Percentiles rank a stretch among this genome's conserved stretches.
Conservation (phyloP, 192 early-diverging fungal species). For the Lobulomyces angularis region DNA sequence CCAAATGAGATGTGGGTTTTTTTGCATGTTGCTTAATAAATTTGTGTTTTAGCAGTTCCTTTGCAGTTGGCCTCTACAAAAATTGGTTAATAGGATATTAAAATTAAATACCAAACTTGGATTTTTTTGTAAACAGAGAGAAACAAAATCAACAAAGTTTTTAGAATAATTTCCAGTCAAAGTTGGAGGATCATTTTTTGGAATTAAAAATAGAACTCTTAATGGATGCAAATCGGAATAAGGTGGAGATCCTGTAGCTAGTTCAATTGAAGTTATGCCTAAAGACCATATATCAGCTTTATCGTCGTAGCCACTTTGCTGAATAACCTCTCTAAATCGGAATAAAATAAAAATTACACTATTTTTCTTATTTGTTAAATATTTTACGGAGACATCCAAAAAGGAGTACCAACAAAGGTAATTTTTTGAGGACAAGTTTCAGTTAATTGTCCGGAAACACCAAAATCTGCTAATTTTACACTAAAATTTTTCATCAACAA, state of each 20-base stretch:
- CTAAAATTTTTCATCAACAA: constrained; percentile 60
- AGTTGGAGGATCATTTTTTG: constrained; percentile 74
- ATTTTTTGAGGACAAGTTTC: constrained; percentile 86
- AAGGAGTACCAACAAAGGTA: constrained; percentile 95
- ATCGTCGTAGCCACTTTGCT: constrained; percentile 83
- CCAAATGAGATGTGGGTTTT: constrained; percentile 72
- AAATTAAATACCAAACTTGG: constrained; percentile 42
- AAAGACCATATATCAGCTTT: constrained; percentile 98
- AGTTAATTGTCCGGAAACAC: constrained; percentile 86
- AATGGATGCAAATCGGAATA: constrained; percentile 88
- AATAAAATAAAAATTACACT: not conserved
- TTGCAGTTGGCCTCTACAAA: constrained; percentile 69
- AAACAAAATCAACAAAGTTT: constrained; percentile 81
- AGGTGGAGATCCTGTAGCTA: constrained; percentile 78
- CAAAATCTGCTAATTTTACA: constrained; percentile 96
- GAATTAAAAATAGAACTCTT: constrained; percentile 89
- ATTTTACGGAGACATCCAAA: constrained; percentile 35
- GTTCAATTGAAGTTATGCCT: constrained; percentile 93
- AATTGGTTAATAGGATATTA: not conserved
- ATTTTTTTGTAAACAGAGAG: constrained; percentile 75
- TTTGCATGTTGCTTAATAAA: constrained; percentile 77
- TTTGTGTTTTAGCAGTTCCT: constrained; percentile 74
- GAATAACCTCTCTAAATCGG: constrained; percentile 65
- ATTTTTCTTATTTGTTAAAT: constrained; percentile 1
- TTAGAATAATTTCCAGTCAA: constrained; percentile 65